Conservation (phyloP, 1,284 basidiomycete species). For the Tylopilus sp. region DNA sequence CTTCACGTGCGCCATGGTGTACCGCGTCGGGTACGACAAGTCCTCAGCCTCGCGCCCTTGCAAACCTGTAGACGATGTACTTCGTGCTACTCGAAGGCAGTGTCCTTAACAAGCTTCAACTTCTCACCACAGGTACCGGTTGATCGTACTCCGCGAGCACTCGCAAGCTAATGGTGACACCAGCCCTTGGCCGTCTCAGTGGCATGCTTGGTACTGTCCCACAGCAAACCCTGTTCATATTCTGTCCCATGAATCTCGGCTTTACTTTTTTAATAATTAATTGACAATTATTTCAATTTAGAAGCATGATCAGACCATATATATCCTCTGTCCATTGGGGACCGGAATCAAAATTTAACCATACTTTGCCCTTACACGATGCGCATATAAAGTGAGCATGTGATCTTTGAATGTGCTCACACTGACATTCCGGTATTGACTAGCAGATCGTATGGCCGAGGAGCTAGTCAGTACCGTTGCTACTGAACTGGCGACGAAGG, state of each 20-base stretch:
- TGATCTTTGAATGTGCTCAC: slow-evolving; percentile 23
- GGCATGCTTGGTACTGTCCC: slow-evolving; percentile 47
- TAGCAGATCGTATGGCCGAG: slow-evolving; percentile 36
- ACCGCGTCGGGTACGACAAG: slow-evolving; percentile 56
- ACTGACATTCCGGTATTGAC: slow-evolving; percentile 35
- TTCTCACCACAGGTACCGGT: slow-evolving; percentile 48
- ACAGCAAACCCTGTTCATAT: slow-evolving; percentile 45
- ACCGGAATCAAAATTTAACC: slow-evolving; percentile 47
- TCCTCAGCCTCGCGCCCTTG: slow-evolving; percentile 43
- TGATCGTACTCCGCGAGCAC: slow-evolving; percentile 36
- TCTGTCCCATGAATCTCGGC: slow-evolving; percentile 33
- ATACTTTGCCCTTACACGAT: slow-evolving; percentile 52
- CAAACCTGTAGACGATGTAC: slow-evolving; percentile 64
- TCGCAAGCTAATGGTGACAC: slow-evolving; percentile 14
- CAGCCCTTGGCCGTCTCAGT: slow-evolving; percentile 43
- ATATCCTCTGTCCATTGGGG: slow-evolving; percentile 42
- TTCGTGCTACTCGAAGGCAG: slow-evolving; percentile 64
- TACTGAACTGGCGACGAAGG: slow-evolving; percentile 19
- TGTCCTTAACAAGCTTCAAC: slow-evolving; percentile 54
- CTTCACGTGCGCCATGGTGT: slow-evolving; percentile 55
- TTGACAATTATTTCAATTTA: too few relatives aligned
- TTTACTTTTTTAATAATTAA: too few relatives aligned
- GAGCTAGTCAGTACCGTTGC: slow-evolving; percentile 19
- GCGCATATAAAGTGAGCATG: slow-evolving; percentile 40
- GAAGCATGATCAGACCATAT: slow-evolving; percentile 48